Evolutionary conservation across 495 filamentous ascomycete genomes (phyloP), one percentile per base, ranked within the genome.

Genomic region (Sordaria brevicollis): DNA sequence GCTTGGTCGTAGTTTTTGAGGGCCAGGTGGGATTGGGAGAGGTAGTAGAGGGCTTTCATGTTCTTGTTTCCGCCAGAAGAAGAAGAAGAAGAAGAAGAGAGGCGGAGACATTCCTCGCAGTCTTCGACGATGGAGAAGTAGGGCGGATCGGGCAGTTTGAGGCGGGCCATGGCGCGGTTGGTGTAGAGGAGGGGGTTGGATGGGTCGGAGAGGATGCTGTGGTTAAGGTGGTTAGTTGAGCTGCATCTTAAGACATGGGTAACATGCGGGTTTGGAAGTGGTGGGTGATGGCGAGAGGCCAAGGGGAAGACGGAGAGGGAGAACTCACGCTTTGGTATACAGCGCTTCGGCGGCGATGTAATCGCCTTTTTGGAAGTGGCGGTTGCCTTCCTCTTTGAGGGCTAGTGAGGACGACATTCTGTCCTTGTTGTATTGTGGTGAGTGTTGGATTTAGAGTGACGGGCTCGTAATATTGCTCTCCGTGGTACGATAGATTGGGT

Each of bases 81-180:
- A 1, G 35, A 36, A 10, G 39, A 17, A 73, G 87, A 89, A 54
- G 86, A 81, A 39, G 84, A 78, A 68, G 85, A 80, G 7, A 97
- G 83, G 5, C 88, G 82, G 69, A 99, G 89, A 66, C 91, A 89
- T 43, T 84, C 81, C 29, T 89, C 78, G 73, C 93, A 94, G 80
- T 97, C 95, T 39, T 87, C 83, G 72, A 96, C 89, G 35, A 90
- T 93, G n/a, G 78, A 85, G n/a, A 91, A 84, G 85, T 88, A 93
- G 74, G 84, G 83, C n/a, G n/a, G n/a, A n/a, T n/a, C n/a, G 78
- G 54, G 76, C n/a, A 96, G 85, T 74, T 87, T 88, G 54, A 95
- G 82, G 54, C 94, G 90, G 11, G 92, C 89, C 79, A 97, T 90
- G 43, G 94, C 92, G 67, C 95, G 91, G 82, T 99, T 99, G 35